Percentiles rank a stretch among this genome's conserved stretches.
Conservation (phyloP, 169 alveolate species). For the Eimeria sp. region DNA sequence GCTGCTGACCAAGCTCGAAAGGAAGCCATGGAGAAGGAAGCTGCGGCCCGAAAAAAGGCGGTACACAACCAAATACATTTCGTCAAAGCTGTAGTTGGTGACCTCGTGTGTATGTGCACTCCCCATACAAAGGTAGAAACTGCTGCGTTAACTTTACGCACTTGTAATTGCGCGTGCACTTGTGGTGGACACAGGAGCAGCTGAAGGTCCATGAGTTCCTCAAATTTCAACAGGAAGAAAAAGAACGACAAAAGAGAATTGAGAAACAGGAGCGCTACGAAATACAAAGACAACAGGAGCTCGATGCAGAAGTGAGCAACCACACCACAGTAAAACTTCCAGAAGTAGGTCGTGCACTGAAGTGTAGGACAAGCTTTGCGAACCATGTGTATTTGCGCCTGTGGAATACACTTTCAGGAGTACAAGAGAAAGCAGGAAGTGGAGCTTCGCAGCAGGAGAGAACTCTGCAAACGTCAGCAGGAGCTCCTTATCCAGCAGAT, state of each 20-base stretch:
- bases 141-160: neutral
- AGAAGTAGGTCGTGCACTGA: neutral
- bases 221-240: conserved; percentile 59
- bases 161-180: neutral
- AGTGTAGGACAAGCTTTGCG: neutral
- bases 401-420: neutral
- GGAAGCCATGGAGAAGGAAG: conserved; percentile 65
- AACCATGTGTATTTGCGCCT: neutral
- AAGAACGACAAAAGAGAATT: neutral
- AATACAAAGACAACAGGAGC: conserved; percentile 45
- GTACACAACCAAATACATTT: neutral
- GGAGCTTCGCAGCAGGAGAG: conserved; percentile 66
- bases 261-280: conserved; percentile 68
- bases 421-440: conserved; percentile 39
- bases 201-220: conserved; percentile 50
- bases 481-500: conserved; percentile 63
- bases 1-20: conserved; percentile 60
- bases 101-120: neutral
- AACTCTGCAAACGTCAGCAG: conserved; percentile 70
- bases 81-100: neutral
- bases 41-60: conserved; percentile 62
- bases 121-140: neutral
- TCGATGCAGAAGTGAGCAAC: conserved; percentile 62
- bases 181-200: conserved; percentile 55
- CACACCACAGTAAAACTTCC: neutral